Evolutionary conservation across 108 stramenopile genomes (phyloP), one percentile per base, ranked within the genome.

Genomic region (Pseudonitzschia pungens): DNA sequence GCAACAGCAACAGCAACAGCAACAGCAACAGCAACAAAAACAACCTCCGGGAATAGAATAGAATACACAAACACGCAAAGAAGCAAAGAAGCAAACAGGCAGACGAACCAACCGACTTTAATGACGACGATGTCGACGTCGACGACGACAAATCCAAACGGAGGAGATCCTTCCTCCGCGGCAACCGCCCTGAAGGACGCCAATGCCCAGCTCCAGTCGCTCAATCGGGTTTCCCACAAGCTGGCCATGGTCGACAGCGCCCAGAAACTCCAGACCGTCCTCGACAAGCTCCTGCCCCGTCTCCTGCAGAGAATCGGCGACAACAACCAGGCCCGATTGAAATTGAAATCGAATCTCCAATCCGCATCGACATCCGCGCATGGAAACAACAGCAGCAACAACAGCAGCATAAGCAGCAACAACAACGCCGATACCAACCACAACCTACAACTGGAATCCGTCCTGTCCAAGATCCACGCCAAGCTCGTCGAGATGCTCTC

Each of bases 181-280:
- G 21, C 54, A 1, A 55, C 9, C 24, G 54, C 54, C 5, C 4
- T 55, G 22, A 2, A 12, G 26, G 54, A 55, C 9, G 83, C 83
- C 31, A 42, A 52, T 67, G 26, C 74, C 51, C 89, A 93, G 22
- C 70, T 88, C 12, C 31, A 81, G 20, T 78, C 85, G 40, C 64
- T 93, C 11, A 76, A 76, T 53, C 89, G 93, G 1, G 93, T 94
- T 8, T 88, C 84, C 9, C 93, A 94, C 75, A 77, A 81, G 22
- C 77, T 94, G 36, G 90, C 90, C 41, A 77, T 91, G 83, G 83
- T 89, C 22, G 85, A 89, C 60, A 80, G 66, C 1, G 73, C 79
- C 0, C 53, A 77, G 27, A 68, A 63, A 16, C 74, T 94, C n/a
- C 73, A 80, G 66, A 66, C 58, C 5, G 90, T 94, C 0, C 58